phyloP scores from a whole-genome alignment of 2,329 filamentous ascomycete genomes.

The Trichoderma endophyticum region DNA sequence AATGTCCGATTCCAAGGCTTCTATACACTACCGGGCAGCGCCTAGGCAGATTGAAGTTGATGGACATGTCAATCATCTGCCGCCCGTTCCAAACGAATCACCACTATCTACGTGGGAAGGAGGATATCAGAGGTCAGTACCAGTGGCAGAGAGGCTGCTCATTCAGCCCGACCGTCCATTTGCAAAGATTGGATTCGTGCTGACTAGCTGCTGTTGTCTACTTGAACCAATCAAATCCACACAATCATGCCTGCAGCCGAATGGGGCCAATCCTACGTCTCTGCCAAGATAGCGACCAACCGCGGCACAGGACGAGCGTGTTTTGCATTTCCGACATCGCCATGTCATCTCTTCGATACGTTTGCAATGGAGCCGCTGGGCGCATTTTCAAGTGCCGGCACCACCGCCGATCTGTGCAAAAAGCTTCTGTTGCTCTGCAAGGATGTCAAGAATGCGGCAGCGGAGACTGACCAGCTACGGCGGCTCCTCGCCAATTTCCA shows the following conservation, averaged over 20 bases:
- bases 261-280: not conserved
- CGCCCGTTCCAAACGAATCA: not conserved
- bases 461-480: not conserved
- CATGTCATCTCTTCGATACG: not conserved
- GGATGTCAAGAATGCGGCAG: not conserved
- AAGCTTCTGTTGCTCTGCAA: not conserved
- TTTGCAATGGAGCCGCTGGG: not conserved
- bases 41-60: not conserved
- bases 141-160: not conserved
- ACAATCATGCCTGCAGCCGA: not conserved
- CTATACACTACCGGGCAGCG: not conserved
- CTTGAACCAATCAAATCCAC: not conserved
- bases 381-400: not conserved
- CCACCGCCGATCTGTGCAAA: not conserved
- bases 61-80: not conserved
- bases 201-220: not conserved
- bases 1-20: not conserved
- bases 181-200: not conserved
- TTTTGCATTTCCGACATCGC: not conserved
- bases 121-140: not conserved
- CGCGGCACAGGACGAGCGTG: not conserved
- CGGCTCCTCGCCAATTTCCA: not conserved
- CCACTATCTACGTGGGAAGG: not conserved
- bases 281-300: not conserved
- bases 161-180: not conserved